phyloP scores from a whole-genome alignment of 2,329 filamentous ascomycete species.

The Ophiostoma quercus region DNA sequence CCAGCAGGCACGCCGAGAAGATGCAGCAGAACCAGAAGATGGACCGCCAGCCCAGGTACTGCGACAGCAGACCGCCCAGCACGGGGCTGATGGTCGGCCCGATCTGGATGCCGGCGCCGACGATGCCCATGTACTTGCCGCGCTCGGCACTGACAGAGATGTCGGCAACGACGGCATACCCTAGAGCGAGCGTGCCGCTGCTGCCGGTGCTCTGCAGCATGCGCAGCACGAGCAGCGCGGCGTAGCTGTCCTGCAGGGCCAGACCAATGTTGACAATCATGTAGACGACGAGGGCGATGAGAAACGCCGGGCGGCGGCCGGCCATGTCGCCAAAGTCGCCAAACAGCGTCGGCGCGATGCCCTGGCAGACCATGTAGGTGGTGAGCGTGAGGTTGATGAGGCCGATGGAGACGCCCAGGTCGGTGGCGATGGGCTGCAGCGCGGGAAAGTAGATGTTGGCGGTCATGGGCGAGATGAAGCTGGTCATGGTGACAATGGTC shows the following conservation, averaged over 20 bases:
- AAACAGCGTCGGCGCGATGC: slow-evolving; percentile 54
- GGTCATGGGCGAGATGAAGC: slow-evolving; percentile 45
- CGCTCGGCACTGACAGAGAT: slow-evolving; percentile 63
- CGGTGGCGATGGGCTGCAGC: slow-evolving; percentile 37
- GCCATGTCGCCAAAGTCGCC: slow-evolving; percentile 58
- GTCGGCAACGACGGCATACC: slow-evolving; percentile 67
- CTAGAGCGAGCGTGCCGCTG: slow-evolving; percentile 65
- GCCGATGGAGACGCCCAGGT: slow-evolving; percentile 37
- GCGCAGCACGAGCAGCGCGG: slow-evolving; percentile 55
- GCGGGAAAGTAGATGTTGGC: slow-evolving; percentile 52
- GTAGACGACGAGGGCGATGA: slow-evolving; percentile 54
- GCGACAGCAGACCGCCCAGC: slow-evolving; percentile 57
- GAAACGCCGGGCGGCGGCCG: slow-evolving; percentile 57
- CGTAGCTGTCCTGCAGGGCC: slow-evolving; percentile 53
- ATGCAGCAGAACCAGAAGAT: slow-evolving; percentile 67
- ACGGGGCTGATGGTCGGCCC: slow-evolving; percentile 54
- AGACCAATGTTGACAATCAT: slow-evolving; percentile 55
- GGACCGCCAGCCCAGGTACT: slow-evolving; percentile 61
- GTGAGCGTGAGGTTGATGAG: slow-evolving; percentile 50
- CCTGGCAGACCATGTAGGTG: slow-evolving; percentile 61
- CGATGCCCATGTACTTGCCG: slow-evolving; percentile 66
- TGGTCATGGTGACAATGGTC: slow-evolving; percentile 47
- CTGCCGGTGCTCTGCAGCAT: slow-evolving; percentile 60
- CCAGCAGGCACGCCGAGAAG: slow-evolving; percentile 44
- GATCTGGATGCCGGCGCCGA: slow-evolving; percentile 54